Evolutionary conservation across 1,284 basidiomycete genomes (phyloP).

Genomic region (Mycosarcoma mackinlayi): DNA sequence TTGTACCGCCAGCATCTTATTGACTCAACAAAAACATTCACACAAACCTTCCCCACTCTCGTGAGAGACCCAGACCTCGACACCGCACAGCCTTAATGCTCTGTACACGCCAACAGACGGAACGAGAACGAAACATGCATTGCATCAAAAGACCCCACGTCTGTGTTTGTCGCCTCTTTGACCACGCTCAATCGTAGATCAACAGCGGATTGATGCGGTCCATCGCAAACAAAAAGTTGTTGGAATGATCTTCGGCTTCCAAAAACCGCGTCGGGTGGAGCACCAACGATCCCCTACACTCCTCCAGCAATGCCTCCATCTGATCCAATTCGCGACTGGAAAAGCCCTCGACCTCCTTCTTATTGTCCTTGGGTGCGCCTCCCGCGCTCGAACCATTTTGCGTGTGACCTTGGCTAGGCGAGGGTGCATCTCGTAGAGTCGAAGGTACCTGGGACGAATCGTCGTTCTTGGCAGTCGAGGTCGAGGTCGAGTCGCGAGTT

Average conservation of each 20-base stretch:
- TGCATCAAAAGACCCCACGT: too few relatives aligned
- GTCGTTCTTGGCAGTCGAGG: slow-evolving; percentile 5
- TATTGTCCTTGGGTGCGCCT: slow-evolving; percentile 8
- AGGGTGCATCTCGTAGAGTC: slow-evolving; percentile 21
- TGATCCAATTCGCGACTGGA: slow-evolving; percentile 52
- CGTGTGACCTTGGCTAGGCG: slow-evolving; percentile 3
- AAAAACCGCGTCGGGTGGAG: slow-evolving; percentile 62
- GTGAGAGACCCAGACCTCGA: too few relatives aligned
- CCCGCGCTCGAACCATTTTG: slow-evolving; percentile 1
- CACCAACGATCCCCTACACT: slow-evolving; percentile 57
- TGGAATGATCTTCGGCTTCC: slow-evolving; percentile 60
- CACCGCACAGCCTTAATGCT: too few relatives aligned
- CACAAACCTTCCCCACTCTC: too few relatives aligned
- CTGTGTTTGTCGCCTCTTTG: too few relatives aligned
- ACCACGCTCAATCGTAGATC: slow-evolving; percentile 39
- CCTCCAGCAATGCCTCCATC: slow-evolving; percentile 61
- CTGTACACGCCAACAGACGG: too few relatives aligned
- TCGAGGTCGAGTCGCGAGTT: not conserved
- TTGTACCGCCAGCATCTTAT: too few relatives aligned
- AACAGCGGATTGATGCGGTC: slow-evolving; percentile 61
- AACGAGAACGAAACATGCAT: too few relatives aligned
- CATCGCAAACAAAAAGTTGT: slow-evolving; percentile 64
- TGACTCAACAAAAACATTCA: not conserved
- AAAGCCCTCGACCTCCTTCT: slow-evolving; percentile 49
- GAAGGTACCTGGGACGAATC: slow-evolving; percentile 14